phyloP scores from a whole-genome alignment of 441 rosid species.

The Arabidopsis hybrid region DNA sequence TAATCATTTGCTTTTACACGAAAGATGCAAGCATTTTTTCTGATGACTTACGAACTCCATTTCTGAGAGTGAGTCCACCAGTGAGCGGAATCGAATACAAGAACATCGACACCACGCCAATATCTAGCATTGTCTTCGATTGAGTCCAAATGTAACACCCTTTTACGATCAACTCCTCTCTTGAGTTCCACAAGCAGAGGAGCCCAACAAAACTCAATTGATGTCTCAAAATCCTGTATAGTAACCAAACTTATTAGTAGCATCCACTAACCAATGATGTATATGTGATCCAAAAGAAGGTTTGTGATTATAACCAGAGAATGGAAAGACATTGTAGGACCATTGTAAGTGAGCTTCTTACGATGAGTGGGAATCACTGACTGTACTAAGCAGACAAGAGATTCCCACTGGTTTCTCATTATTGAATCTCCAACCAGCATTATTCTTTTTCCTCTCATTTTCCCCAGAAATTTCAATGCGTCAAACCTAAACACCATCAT shows the following conservation, averaged over 20 bases:
- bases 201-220: slow-evolving; percentile 92
- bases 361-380: slow-evolving; percentile 77
- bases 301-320: slow-evolving; percentile 60
- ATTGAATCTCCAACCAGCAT: slow-evolving; percentile 96
- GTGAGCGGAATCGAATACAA: slow-evolving; percentile 94
- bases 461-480: slow-evolving; percentile 79
- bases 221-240: slow-evolving; percentile 70
- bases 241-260: slow-evolving; percentile 16
- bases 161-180: slow-evolving; percentile 58
- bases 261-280: slow-evolving; percentile 17
- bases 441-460: slow-evolving; percentile 82
- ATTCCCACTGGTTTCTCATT: slow-evolving; percentile 98
- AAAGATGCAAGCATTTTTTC: background rate
- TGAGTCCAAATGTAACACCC: slow-evolving; percentile 80
- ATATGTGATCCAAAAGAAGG: slow-evolving; percentile 20
- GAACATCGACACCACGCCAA: slow-evolving; percentile 83
- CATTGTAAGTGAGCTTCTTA: slow-evolving; percentile 73
- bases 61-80: slow-evolving; percentile 98
- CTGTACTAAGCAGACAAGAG: slow-evolving; percentile 90
- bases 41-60: slow-evolving; percentile 71
- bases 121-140: slow-evolving; percentile 92
- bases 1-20: background rate
- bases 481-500: slow-evolving; percentile 62
- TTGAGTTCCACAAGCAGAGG: slow-evolving; percentile 87
- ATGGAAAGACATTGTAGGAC: slow-evolving; percentile 88